Conservation (phyloP, 805 yeast species). For the Pichia nanzhaoensis region DNA sequence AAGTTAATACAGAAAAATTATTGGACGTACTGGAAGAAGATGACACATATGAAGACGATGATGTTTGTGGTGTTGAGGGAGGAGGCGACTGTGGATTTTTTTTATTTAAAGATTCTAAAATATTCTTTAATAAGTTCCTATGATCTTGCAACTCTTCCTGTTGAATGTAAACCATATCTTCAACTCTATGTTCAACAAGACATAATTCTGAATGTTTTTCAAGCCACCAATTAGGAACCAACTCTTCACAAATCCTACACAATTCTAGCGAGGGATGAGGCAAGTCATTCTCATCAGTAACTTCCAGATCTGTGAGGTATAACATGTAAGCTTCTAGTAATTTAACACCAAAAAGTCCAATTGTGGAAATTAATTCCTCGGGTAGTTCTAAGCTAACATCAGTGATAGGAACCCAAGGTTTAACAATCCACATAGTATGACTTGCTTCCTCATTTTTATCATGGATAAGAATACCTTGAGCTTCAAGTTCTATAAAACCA, state of each 20-base stretch:
- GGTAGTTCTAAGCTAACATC: slow-evolving; percentile 65
- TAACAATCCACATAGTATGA: slow-evolving; percentile 90
- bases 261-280: slow-evolving; percentile 79
- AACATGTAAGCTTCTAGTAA: slow-evolving; percentile 70
- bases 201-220: slow-evolving; percentile 89
- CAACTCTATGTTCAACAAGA: slow-evolving; percentile 74
- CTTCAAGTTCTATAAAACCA: slow-evolving; percentile 69
- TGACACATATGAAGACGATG: slow-evolving; percentile 1
- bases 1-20: background rate
- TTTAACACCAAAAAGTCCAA: slow-evolving; percentile 83
- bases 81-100: slow-evolving; percentile 10
- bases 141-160: slow-evolving; percentile 80
- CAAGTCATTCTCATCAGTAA: slow-evolving; percentile 53
- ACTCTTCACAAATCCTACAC: slow-evolving; percentile 88
- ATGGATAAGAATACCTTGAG: slow-evolving; percentile 84
- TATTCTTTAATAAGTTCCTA: slow-evolving; percentile 39
- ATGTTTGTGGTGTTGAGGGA: slow-evolving; percentile 26
- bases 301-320: slow-evolving; percentile 54
- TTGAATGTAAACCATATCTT: slow-evolving; percentile 62
- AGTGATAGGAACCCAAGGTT: slow-evolving; percentile 63
- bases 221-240: slow-evolving; percentile 94
- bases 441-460: slow-evolving; percentile 55
- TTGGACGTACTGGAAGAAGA: background rate
- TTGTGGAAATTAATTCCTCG: slow-evolving; percentile 53
- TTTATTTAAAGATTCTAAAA: slow-evolving; percentile 35